phyloP scores from a whole-genome alignment of 2,329 filamentous ascomycete genomes.

The Aureobasidium vineae region DNA sequence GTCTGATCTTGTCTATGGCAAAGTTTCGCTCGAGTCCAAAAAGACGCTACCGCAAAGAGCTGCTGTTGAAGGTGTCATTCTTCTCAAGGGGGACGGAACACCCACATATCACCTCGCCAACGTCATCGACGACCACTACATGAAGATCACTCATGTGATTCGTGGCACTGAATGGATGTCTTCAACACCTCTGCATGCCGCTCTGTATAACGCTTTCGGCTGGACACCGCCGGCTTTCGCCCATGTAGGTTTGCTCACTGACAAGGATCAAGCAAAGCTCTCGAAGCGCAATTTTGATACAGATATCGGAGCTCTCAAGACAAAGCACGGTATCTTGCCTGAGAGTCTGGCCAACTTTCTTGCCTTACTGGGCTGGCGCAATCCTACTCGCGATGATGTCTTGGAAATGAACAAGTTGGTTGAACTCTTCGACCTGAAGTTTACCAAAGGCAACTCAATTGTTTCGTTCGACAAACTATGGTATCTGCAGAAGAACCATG shows the following conservation, averaged over 20 bases:
- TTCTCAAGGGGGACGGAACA: constrained; percentile 86
- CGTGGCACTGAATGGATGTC: constrained; percentile 96
- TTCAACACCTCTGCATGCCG: constrained; percentile 77
- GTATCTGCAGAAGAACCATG: constrained; percentile 73
- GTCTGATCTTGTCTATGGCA: constrained; percentile 76
- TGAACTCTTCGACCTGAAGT: constrained; percentile 75
- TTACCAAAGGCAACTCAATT: constrained; percentile 86
- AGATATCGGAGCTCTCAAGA: constrained; percentile 58
- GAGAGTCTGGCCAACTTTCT: constrained; percentile 76
- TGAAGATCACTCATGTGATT: constrained; percentile 95
- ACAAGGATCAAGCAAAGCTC: constrained; percentile 50
- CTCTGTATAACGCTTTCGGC: constrained; percentile 52
- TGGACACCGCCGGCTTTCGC: constrained; percentile 51
- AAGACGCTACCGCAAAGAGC: constrained; percentile 34
- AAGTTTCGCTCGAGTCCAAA: constrained; percentile 42
- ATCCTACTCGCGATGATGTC: constrained; percentile 64
- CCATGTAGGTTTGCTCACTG: constrained; percentile 51
- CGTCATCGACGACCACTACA: constrained; percentile 91
- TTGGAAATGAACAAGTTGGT: constrained; percentile 70
- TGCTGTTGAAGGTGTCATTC: constrained; percentile 63
- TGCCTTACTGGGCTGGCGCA: constrained; percentile 80
- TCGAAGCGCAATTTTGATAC: constrained; percentile 80
- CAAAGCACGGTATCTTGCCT: constrained; percentile 59
- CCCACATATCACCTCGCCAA: constrained; percentile 98
- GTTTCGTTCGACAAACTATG: constrained; percentile 77